Evolutionary conservation across 352 stramenopile genomes (phyloP), one percentile per base, ranked within the genome.

Genomic region (Phytophthora aleatoria): DNA sequence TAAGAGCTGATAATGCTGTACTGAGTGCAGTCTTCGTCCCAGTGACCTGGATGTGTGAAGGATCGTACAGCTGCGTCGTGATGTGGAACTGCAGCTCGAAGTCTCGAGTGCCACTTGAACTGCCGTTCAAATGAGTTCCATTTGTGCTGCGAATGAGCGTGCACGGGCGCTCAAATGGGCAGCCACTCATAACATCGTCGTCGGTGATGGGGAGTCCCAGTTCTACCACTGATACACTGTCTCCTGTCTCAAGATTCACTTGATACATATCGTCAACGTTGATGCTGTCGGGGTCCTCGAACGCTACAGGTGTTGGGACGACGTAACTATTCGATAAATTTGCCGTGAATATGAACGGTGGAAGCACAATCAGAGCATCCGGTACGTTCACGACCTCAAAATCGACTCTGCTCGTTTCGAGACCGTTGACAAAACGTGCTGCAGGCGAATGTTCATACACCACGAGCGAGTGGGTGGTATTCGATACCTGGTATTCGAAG

Each of bases 141-240:
- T 77, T 75, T 9, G 56, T 58, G 31, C 66, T 87, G 54, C 71
- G 64, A 31, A 52, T 31, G 1, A 91, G 63, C 3, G 59, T 61
- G 38, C 84, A 92, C 2, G 82, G 80, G 0, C 80, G 73, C 10
- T 87, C 70, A 31, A 74, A 73, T 3, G 72, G 57, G 33, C 84
- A 92, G 12, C 61, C 64, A 20, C 45, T 69, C 53, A 92, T 81
- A 3, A 89, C 48, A 45, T 90, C 78, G 24, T 89, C 69, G 15
- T 90, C 69, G 0, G 67, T 79, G 39, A 91, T 44, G 8, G 51
- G 38, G 42, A 81, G 73, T 2, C 77, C 79, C 26, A 92, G 53
- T 12, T 78, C 51, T n/a, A 91, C 76, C 11, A 58, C 60, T 0
- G 67, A 79, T 5, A 55, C n/a, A 3, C 62, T 58, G 15, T 83